Evolutionary conservation across 306 rosid genomes (phyloP), one percentile per base, ranked within the genome.

Genomic region (Senna siamea): DNA sequence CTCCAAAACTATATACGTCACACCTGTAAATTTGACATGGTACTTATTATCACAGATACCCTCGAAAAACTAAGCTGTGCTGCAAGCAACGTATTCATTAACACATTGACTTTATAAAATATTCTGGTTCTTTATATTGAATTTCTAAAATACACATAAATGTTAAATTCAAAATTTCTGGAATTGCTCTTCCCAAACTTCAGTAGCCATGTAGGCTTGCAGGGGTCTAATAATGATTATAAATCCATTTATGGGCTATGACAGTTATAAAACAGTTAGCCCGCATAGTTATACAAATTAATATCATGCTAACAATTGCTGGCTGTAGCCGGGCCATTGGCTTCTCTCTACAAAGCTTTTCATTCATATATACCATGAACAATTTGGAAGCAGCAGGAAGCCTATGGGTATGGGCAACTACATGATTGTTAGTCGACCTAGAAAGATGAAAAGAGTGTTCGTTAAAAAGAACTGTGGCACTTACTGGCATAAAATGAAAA

Each of bases 1-100:
- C 85, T 87, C 94, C 94, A 64, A 87, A 89, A 81, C 94, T 89
- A 83, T 81, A 89, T 26, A 89, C 87, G 50, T 89, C 94, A 71
- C 94, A 89, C 82, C 94, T 89, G 78, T 28, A 57, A 38, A 76
- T 72, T 70, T 44, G 18, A 68, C 54, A n/a, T 20, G 38, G 23
- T 70, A 10, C 19, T 50, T 19, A 34, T 65, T 23, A 17, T 5
- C 48, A 26, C 1, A 47, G 19, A n/a, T n/a, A n/a, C 4, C 3
- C 38, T 44, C 37, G 4, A 34, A 15, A 65, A 37, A 65, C 10
- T 63, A 7, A 3, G 35, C 53, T 22, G 69, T 30, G 15, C 13
- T 48, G 69, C 62, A 50, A 71, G 19, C 13, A 59, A 59, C 17
- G 3, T 44, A 40, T 0, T 5, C 46, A 40, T 9, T n/a, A n/a